Evolutionary conservation across 2,329 filamentous ascomycete species (phyloP).

Genomic region (Ascomycota sp.): DNA sequence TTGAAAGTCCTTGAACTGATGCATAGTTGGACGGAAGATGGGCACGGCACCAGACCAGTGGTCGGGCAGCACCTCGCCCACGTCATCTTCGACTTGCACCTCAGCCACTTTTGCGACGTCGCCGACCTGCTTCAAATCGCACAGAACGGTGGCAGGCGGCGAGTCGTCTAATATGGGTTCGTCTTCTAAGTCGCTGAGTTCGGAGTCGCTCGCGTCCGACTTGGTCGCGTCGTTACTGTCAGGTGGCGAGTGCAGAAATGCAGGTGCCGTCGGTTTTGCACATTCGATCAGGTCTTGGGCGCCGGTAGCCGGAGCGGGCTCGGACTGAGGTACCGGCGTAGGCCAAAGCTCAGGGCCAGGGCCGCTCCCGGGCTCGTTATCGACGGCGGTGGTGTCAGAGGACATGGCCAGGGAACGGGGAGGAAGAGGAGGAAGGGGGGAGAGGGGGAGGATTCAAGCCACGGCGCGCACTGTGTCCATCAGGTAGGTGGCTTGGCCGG

Average conservation of each 20-base stretch:
- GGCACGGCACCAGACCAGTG: conserved; percentile 85
- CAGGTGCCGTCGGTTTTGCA: conserved; percentile 15
- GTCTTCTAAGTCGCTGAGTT: conserved; percentile 45
- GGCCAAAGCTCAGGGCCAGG: conserved; percentile 2
- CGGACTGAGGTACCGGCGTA: conserved; percentile 6
- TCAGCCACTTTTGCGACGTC: conserved; percentile 5
- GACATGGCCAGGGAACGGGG: too few relatives aligned
- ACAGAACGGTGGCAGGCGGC: conserved; percentile 4
- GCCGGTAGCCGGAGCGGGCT: conserved; percentile 8
- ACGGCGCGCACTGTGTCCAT: too few relatives aligned
- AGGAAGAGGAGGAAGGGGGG: too few relatives aligned
- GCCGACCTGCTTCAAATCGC: conserved; percentile 7
- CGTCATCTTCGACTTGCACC: conserved; percentile 33
- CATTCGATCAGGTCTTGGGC: conserved; percentile 11
- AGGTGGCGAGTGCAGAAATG: conserved; percentile 40
- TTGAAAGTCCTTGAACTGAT: conserved; percentile 86
- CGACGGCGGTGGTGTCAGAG: conserved; percentile 22
- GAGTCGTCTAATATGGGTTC: conserved; percentile 21
- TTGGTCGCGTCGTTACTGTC: conserved; percentile 41
- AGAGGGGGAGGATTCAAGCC: too few relatives aligned
- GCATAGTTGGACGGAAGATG: conserved; percentile 88
- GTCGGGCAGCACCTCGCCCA: conserved; percentile 63
- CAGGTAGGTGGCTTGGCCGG: too few relatives aligned
- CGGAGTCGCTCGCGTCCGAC: conserved; percentile 40
- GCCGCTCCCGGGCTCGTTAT: conserved; percentile 2